These are phyloP conservation scores for Graphilbum ipis-grandicollis DNA, from an alignment of 2,329 filamentous ascomycete species.

Conservation along the genomic window DNA sequence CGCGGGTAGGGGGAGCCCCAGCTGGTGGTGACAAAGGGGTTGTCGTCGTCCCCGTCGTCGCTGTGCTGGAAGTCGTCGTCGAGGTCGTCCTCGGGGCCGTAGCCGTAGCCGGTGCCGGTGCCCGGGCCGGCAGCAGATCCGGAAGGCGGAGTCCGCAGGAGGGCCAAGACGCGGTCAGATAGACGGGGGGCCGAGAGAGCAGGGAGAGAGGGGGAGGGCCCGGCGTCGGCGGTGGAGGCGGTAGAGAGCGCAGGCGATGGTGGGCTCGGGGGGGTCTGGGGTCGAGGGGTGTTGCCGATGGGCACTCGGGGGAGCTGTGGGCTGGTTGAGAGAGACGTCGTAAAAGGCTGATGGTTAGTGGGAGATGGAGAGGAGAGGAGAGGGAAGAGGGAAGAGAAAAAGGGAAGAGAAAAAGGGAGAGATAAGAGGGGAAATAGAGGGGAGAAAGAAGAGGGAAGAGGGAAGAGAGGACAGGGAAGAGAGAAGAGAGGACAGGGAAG, in stretches of 20 bases:
- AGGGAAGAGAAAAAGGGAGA: neutral
- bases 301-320: slow-evolving; percentile 39
- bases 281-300: slow-evolving; percentile 23
- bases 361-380: no score
- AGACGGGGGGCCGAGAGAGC: slow-evolving; percentile 40
- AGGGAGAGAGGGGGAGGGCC: slow-evolving; percentile 39
- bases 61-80: slow-evolving; percentile 16
- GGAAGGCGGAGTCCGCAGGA: slow-evolving; percentile 35
- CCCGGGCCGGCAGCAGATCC: no score
- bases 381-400: neutral
- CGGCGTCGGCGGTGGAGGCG: slow-evolving; percentile 42
- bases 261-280: slow-evolving; percentile 18
- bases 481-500: neutral
- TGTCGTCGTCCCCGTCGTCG: slow-evolving; percentile 15
- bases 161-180: slow-evolving; percentile 34
- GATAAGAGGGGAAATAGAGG: neutral
- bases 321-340: slow-evolving; percentile 31
- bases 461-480: slow-evolving; percentile 1
- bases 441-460: neutral
- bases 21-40: slow-evolving; percentile 50
- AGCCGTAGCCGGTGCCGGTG: slow-evolving; percentile 3
- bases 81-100: slow-evolving; percentile 4
- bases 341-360: slow-evolving; percentile 19
- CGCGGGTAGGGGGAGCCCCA: slow-evolving; percentile 85
- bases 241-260: slow-evolving; percentile 43